Percentiles rank a stretch among this genome's conserved stretches.
Conservation (phyloP, 306 rosid genomes). For the barrel medic (Medicago truncatula) region DNA sequence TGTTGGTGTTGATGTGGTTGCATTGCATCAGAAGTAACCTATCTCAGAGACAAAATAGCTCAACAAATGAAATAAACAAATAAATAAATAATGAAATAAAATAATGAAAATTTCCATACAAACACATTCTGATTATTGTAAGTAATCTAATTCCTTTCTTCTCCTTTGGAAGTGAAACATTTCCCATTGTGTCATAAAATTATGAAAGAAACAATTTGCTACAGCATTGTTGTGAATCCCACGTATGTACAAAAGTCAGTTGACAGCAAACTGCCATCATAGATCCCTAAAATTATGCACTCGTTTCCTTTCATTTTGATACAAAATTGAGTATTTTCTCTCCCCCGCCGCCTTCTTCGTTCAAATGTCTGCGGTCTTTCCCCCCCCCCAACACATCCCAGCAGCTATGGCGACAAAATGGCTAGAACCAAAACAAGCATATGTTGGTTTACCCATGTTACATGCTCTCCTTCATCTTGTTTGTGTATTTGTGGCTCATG, state of each 20-base stretch:
- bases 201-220: slow-evolving; percentile 44
- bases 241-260: slow-evolving; percentile 52
- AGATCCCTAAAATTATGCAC: slow-evolving; percentile 41
- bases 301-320: slow-evolving; percentile 46
- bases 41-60: not conserved
- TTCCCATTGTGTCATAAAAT: slow-evolving; percentile 45
- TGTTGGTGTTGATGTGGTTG: not conserved
- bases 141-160: slow-evolving; percentile 45
- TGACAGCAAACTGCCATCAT: slow-evolving; percentile 46
- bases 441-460: slow-evolving; percentile 1
- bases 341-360: slow-evolving; percentile 33
- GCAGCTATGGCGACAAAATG: slow-evolving; percentile 42
- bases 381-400: slow-evolving; percentile 53
- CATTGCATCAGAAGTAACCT: not conserved
- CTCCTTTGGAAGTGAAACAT: slow-evolving; percentile 45
- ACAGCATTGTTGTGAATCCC: slow-evolving; percentile 47
- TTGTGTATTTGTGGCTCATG: slow-evolving; percentile 26
- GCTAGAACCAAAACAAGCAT: slow-evolving; percentile 43
- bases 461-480: slow-evolving; percentile 34
- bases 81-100: slow-evolving; percentile 33
- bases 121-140: slow-evolving; percentile 23
- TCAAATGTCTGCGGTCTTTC: slow-evolving; percentile 50
- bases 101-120: slow-evolving; percentile 43
- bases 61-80: slow-evolving; percentile 39
- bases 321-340: slow-evolving; percentile 46